Percentiles rank a stretch among this genome's conserved stretches.
phyloP scores from a whole-genome alignment of 106 monocot genomes.

The Acorus gramineus region DNA sequence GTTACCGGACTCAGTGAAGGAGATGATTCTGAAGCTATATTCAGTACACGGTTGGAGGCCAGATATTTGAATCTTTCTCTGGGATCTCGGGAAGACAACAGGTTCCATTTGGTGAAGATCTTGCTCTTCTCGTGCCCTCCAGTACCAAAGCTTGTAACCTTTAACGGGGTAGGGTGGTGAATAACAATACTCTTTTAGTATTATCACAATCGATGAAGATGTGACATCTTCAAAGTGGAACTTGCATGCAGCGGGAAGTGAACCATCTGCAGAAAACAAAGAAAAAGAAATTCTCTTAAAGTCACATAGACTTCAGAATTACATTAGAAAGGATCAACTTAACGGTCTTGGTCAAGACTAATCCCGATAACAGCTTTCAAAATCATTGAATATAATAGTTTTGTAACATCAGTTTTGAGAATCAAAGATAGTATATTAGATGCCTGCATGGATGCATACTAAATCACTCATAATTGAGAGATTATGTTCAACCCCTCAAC shows the following conservation, averaged over 20 bases:
- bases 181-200: slow-evolving; percentile 40
- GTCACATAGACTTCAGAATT: too few relatives aligned
- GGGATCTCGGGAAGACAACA: slow-evolving; percentile 47
- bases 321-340: too few relatives aligned
- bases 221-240: slow-evolving; percentile 59
- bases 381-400: too few relatives aligned
- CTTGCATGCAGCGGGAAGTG: slow-evolving; percentile 55
- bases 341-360: not conserved
- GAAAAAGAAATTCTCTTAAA: not conserved
- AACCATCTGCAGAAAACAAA: slow-evolving; percentile 30
- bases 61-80: slow-evolving; percentile 63
- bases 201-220: slow-evolving; percentile 40
- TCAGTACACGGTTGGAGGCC: slow-evolving; percentile 91
- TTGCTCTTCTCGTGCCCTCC: slow-evolving; percentile 48
- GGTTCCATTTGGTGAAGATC: slow-evolving; percentile 30
- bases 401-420: too few relatives aligned
- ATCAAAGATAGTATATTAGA: too few relatives aligned
- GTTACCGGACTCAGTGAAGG: slow-evolving; percentile 72
- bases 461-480: too few relatives aligned
- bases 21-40: slow-evolving; percentile 76
- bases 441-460: too few relatives aligned
- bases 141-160: slow-evolving; percentile 86
- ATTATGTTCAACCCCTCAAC: too few relatives aligned
- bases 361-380: too few relatives aligned
- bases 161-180: slow-evolving; percentile 28